Evolutionary conservation across 208 protist species (phyloP).

Genomic region (Strigomonas oncopelti): DNA sequence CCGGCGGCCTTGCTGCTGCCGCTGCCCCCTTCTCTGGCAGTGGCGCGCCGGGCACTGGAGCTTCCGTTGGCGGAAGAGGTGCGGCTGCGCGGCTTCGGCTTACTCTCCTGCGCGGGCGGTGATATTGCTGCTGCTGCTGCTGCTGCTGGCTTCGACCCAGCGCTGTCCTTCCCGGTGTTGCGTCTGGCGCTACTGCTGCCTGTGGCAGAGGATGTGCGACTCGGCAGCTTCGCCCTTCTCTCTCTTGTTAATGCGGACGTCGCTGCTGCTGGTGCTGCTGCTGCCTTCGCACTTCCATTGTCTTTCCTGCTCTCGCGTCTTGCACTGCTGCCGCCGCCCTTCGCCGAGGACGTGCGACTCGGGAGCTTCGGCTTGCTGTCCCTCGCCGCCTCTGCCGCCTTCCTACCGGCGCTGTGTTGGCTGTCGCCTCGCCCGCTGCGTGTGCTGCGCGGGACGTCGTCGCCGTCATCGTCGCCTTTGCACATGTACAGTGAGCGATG

Average conservation of each 20-base stretch:
- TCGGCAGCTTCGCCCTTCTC: neutral
- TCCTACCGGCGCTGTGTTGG: too few relatives aligned
- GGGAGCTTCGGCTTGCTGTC: too few relatives aligned
- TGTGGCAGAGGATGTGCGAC: neutral
- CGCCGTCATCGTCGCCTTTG: too few relatives aligned
- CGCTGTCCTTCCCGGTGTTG: neutral
- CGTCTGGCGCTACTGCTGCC: neutral
- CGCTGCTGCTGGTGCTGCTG: neutral
- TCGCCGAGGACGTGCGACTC: too few relatives aligned
- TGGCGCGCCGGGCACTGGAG: conserved; percentile 24
- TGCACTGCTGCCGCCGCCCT: neutral
- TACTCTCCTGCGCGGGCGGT: neutral
- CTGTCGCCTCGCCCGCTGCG: too few relatives aligned
- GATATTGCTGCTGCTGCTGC: neutral
- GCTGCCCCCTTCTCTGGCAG: neutral
- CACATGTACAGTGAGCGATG: too few relatives aligned
- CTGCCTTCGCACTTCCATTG: neutral
- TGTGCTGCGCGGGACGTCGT: too few relatives aligned
- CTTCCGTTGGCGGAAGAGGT: conserved; percentile 23
- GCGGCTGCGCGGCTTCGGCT: conserved; percentile 10
- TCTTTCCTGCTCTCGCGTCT: neutral
- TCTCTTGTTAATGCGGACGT: too few relatives aligned
- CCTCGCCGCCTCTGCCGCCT: too few relatives aligned
- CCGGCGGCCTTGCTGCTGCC: neutral
- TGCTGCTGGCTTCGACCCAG: too few relatives aligned